Percentiles rank a stretch among this genome's conserved stretches.
These are phyloP conservation scores for Gossypium turneri DNA, from an alignment of 345 rosid genomes.

Conservation along the genomic window DNA sequence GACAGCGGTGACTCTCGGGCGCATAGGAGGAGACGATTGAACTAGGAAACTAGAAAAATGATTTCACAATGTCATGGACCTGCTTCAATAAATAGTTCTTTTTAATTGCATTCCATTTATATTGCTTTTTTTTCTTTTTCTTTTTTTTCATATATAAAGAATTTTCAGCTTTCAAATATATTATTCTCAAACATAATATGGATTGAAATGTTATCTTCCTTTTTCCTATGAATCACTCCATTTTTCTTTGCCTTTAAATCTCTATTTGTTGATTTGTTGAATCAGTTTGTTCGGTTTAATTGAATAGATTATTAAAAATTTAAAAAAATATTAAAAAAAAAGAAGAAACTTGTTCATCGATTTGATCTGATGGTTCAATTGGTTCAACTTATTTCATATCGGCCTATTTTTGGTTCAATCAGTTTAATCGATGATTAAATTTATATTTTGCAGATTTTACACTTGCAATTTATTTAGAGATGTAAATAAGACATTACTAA, in stretches of 20 bases:
- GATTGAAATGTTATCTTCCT: background rate
- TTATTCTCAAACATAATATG: background rate
- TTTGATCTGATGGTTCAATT: too few species aligned
- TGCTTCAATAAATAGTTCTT: background rate
- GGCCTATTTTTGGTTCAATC: too few species aligned
- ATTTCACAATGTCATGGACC: background rate
- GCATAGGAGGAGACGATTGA: slow-evolving; percentile 6
- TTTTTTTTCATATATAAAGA: background rate
- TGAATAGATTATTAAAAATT: too few species aligned
- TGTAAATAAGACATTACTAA: too few species aligned
- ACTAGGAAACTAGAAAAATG: background rate
- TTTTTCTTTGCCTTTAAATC: background rate
- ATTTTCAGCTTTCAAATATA: background rate
- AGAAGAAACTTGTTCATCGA: too few species aligned
- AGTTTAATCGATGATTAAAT: too few species aligned
- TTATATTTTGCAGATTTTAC: too few species aligned
- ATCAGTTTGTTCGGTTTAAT: too few species aligned
- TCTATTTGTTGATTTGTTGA: background rate
- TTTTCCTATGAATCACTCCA: background rate
- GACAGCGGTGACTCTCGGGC: slow-evolving; percentile 1
- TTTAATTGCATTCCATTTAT: background rate
- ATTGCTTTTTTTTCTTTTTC: background rate
- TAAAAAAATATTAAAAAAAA: too few species aligned
- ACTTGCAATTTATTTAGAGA: too few species aligned
- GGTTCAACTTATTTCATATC: too few species aligned